Evolutionary conservation across 352 stramenopile species (phyloP).

Genomic region (Blastocystis sp.): DNA sequence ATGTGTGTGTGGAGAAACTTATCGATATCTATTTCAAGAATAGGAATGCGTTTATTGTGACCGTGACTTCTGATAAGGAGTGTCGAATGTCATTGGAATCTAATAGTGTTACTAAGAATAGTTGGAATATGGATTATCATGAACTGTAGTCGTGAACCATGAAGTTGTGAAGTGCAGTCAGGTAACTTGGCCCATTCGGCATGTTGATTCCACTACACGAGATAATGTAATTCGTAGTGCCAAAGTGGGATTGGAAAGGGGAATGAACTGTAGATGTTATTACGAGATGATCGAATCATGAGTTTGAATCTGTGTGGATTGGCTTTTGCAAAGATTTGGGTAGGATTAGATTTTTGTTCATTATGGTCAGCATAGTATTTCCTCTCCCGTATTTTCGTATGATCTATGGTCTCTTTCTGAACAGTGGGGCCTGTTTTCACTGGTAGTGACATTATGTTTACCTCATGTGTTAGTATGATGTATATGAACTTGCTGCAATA

Average conservation of each 20-base stretch:
- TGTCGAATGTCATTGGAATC: neutral
- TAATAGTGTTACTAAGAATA: neutral
- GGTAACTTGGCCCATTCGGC: conserved; percentile 3
- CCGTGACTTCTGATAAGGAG: neutral
- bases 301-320: neutral
- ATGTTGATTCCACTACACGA: neutral
- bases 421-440: conserved; percentile 31
- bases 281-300: conserved; percentile 35
- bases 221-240: neutral
- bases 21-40: conserved; percentile 36
- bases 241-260: neutral
- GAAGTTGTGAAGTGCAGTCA: neutral
- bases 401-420: conserved; percentile 34
- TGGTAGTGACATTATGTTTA: neutral
- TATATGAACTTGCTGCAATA: conserved; percentile 5
- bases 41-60: neutral
- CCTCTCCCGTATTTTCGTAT: conserved; percentile 19
- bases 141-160: neutral
- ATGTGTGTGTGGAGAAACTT: neutral
- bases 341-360: neutral
- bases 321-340: conserved; percentile 55
- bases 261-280: conserved; percentile 13
- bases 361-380: conserved; percentile 2
- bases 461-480: conserved; percentile 26
- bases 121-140: neutral